Percentiles rank a stretch among this genome's conserved stretches.
Evolutionary conservation across 148 eudicot species (phyloP).

Genomic region (Rhododendron williamsianum): DNA sequence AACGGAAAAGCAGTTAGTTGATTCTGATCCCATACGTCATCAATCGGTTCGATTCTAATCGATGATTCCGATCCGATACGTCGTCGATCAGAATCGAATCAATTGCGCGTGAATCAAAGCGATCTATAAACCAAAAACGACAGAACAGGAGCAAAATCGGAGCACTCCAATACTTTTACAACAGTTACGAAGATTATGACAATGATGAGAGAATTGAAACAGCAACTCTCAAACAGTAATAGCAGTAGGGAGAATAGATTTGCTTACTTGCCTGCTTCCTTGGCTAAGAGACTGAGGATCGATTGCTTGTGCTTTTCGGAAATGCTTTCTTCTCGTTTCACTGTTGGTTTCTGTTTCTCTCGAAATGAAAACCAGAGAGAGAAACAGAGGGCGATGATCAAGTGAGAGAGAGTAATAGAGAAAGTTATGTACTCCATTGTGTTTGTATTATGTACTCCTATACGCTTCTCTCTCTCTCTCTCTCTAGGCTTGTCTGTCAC

Average conservation of each 20-base stretch:
- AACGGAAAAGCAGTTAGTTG: neutral
- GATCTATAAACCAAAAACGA: neutral
- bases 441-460: neutral
- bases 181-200: neutral
- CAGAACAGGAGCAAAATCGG: neutral
- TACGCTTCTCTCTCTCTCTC: neutral
- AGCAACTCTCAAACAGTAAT: neutral
- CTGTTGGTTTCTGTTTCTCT: neutral
- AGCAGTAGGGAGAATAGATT: neutral
- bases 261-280: neutral
- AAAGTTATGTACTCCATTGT: neutral
- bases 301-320: neutral
- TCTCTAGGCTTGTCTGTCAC: neutral
- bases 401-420: neutral
- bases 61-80: neutral
- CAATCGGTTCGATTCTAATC: neutral
- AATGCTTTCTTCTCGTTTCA: neutral
- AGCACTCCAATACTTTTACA: neutral
- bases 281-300: neutral
- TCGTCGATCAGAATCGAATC: neutral
- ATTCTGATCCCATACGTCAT: neutral
- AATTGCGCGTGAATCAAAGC: neutral
- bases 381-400: neutral
- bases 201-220: neutral
- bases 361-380: neutral